Base-by-base conservation (phyloP, 257 asterid genomes). In the Solanum ahanhuiri region DNA sequence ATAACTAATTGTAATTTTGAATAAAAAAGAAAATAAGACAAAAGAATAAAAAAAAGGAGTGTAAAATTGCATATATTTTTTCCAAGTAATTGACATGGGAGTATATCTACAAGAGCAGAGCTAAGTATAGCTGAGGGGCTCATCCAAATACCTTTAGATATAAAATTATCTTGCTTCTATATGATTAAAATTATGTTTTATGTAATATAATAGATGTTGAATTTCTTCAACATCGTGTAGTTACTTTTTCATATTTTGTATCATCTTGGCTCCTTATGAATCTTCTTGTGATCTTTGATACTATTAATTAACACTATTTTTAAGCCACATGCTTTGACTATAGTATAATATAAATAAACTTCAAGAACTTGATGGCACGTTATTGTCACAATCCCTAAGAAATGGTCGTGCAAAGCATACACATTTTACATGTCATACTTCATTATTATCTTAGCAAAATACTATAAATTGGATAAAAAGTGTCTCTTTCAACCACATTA, bases 131-230 rank as follows among this genome's bases (percentile, higher is more conserved):
- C 0, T 17, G 3, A 51, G 9, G 22, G 1, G 60, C 9, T 15
- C 17, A 45, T 48, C 60, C 60, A 51, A 51, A 5, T 0, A 51
- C 9, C 60, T 8, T 51, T 51, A 5, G n/a, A 0, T 51, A 51
- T 0, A 51, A 51, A 51, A 15, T 51, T 17, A 15, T 15, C 60
- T 0, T 17, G n/a, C 0, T 17, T 51, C 0, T 51, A 6, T 0
- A 2, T 51, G 9, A 0, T 51, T 6, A 1, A 0, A 54, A 17
- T 54, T 54, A 17, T 54, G 0, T 54, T 17, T 17, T 54, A 5
- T 0, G 0, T 54, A 17, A 54, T 54, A 54, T 17, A 17, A 17
- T 54, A 17, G n/a, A 1, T 54, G 3, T 54, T 51, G n/a, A 48
- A 48, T 0, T 3, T 51, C 8, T 51, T 2, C 3, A 17, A 51